Evolutionary conservation across 305 asterid genomes (phyloP), one percentile per base, ranked within the genome.

Genomic region (Ajuga reptans): DNA sequence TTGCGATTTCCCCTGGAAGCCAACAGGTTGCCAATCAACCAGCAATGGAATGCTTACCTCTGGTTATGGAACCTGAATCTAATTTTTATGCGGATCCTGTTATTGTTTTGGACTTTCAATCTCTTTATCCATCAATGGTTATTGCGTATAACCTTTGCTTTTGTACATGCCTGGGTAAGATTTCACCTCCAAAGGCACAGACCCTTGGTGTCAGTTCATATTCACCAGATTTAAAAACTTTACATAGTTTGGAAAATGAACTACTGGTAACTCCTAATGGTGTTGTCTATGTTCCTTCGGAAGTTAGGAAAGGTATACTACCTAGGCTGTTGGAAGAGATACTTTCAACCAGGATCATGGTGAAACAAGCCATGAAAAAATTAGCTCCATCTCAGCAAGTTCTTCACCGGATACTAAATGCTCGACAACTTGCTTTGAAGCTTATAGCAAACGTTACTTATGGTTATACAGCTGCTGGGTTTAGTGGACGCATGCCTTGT

Each of bases 401-500:
- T 79, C 97, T 85, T 78, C 90, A 76, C 72, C 86, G 96, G 84
- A 85, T 93, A 84, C 80, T 80, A 71, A 86, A 93, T 84, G 96
- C 97, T 33, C 90, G 99, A 54, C 99, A 93, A 74, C 92, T 93
- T 80, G 99, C 99, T 59, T 85, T 93, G 85, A 93, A 93, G 90
- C 89, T 93, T 67, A 93, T 93, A 79, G 89, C 99, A 73, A 93
- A 93, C 74, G 99, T 93, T 74, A 93, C 99, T 33, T 93, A 91
- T 74, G 99, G 99, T 43, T 93, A 93, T 78, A 89, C 99, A 60
- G 99, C 99, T 75, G 99, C 99, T 56, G 99, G 99, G 73, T 93
- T 93, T 84, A 93, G 99, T 76, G 99, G 99, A 53, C 97, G 99
- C 65, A 93, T 93, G 99, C 99, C 99, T 56, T 93, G 99, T 75